Percentiles rank a stretch among this genome's conserved stretches.
Conservation (phyloP, 371 early-diverging fungal species). For the Nosema bombycis region DNA sequence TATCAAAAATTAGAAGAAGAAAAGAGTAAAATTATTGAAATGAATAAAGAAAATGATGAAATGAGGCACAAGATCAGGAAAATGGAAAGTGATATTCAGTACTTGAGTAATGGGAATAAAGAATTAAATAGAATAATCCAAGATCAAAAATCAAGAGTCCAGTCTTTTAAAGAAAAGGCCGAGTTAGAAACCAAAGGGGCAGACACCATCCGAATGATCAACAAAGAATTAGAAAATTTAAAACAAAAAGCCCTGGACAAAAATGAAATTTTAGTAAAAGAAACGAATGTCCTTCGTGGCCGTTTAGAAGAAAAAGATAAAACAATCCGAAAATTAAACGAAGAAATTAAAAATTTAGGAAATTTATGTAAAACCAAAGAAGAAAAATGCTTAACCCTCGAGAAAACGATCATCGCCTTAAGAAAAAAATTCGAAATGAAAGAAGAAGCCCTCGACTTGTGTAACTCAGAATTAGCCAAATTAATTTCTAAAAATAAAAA, state of each 20-base stretch:
- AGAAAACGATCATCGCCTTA: constrained; percentile 37
- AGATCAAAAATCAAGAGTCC: constrained; percentile 54
- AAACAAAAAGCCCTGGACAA: constrained; percentile 48
- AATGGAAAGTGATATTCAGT: constrained; percentile 44
- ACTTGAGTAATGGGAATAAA: constrained; percentile 31
- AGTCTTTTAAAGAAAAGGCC: constrained; percentile 28
- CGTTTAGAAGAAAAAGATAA: constrained; percentile 49
- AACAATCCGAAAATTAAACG: constrained; percentile 26
- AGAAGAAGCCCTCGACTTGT: constrained; percentile 49
- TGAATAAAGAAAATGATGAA: constrained; percentile 22
- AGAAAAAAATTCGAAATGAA: constrained; percentile 50
- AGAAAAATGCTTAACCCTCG: constrained; percentile 33
- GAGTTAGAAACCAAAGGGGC: constrained; percentile 37
- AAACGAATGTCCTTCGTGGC: constrained; percentile 50
- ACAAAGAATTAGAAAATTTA: constrained; percentile 50
- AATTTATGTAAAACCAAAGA: constrained; percentile 27
- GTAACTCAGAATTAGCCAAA: constrained; percentile 57
- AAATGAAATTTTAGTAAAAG: constrained; percentile 50
- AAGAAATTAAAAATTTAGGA: constrained; percentile 36
- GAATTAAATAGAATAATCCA: constrained; percentile 54
- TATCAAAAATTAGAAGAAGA: constrained; percentile 24
- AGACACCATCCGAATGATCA: constrained; percentile 36
- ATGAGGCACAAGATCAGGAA: constrained; percentile 35
- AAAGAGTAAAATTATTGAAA: constrained; percentile 20
- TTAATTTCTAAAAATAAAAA: constrained; percentile 48